Percentiles rank a stretch among this genome's conserved stretches.
Evolutionary conservation across 805 yeast genomes (phyloP).

Genomic region (Sugiyamaella americana): DNA sequence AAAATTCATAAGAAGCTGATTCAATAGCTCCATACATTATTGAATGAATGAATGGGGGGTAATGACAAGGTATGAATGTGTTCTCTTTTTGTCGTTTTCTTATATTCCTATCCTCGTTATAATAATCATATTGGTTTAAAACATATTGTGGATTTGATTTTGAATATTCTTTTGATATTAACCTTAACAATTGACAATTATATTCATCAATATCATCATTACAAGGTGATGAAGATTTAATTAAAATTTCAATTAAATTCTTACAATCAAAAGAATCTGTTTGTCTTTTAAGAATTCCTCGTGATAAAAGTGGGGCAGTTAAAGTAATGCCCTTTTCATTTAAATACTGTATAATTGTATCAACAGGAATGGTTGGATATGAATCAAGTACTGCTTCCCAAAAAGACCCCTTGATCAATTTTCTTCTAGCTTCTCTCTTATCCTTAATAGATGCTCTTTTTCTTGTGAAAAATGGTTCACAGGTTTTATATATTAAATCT

Average conservation of each 20-base stretch:
- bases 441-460: not conserved
- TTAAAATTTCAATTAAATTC: no score
- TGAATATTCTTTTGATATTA: not conserved
- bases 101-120: no score
- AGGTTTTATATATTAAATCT: not conserved
- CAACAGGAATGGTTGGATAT: not conserved
- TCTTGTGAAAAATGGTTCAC: not conserved
- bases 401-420: not conserved
- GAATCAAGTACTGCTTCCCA: not conserved
- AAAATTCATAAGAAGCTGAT: not conserved
- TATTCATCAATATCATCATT: not conserved
- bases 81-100: no score
- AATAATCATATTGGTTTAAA: not conserved
- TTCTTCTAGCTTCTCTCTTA: not conserved
- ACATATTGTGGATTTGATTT: not conserved
- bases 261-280: not conserved
- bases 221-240: not conserved
- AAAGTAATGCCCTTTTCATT: not conserved
- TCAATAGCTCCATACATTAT: not conserved
- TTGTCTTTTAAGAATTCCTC: not conserved
- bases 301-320: not conserved
- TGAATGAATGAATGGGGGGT: not conserved
- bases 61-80: no score
- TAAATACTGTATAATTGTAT: no score
- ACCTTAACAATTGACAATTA: not conserved